Evolutionary conservation across 2,329 filamentous ascomycete genomes (phyloP).

Genomic region (Rhynchosporium graminicola): DNA sequence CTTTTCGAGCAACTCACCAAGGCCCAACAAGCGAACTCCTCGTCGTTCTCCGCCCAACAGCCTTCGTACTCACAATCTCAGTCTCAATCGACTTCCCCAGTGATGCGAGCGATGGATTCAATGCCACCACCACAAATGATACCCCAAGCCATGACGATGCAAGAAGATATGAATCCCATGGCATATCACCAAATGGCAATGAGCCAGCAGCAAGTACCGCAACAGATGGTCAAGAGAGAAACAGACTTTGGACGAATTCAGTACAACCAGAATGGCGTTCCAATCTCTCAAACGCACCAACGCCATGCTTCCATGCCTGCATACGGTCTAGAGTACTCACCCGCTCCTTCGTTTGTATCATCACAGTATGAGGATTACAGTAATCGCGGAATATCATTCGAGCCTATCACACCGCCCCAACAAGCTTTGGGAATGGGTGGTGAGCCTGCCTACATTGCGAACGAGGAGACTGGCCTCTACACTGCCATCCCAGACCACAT

Average conservation of each 20-base stretch:
- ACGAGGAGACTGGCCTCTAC: conserved; percentile 95
- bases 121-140: conserved; percentile 93
- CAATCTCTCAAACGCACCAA: conserved; percentile 80
- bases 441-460: conserved; percentile 96
- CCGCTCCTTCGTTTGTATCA: conserved; percentile 96
- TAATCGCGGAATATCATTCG: conserved; percentile 92
- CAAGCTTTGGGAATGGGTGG: conserved; percentile 77
- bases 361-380: conserved; percentile 98
- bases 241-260: conserved; percentile 79
- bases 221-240: conserved; percentile 83
- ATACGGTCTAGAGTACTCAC: conserved; percentile 93
- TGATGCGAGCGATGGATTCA: conserved; percentile 85
- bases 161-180: conserved; percentile 64
- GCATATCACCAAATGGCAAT: conserved; percentile 71
- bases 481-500: conserved; percentile 90
- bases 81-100: conserved; percentile 82
- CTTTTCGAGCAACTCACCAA: conserved; percentile 99
- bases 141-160: conserved; percentile 56
- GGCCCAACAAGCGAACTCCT: conserved; percentile 97
- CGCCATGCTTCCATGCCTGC: conserved; percentile 98
- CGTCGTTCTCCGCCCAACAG: conserved; percentile 85
- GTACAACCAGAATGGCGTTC: conserved; percentile 90
- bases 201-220: conserved; percentile 59
- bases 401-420: conserved; percentile 94
- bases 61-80: conserved; percentile 54